Evolutionary conservation across 2,329 filamentous ascomycete species (phyloP), one percentile per base, ranked within the genome.

Genomic region (Sporothrix pallida): DNA sequence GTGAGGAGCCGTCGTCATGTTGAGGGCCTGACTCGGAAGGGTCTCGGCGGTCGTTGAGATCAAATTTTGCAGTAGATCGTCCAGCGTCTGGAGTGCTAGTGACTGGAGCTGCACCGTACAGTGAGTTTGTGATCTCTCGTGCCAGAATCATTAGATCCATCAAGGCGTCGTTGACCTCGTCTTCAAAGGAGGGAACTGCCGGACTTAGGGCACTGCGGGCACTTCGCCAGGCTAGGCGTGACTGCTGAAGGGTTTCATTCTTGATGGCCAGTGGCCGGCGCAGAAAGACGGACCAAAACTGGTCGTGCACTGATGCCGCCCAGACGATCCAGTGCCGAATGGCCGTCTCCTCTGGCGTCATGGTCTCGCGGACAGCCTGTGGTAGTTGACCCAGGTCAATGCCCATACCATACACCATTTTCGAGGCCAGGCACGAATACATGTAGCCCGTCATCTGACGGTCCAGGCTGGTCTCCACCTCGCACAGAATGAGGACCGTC

Each of bases 271-370:
- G 68, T 1, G 74, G 74, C 20, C 72, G 72, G 12, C 69, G 62
- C 48, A 75, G 13, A 6, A 69, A 72, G 6, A 74, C 70, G 26
- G 68, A 62, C 73, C 73, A 74, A 42, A 67, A 72, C 62, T 75
- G 72, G 50, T 75, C 74, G 50, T 75, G 74, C 9, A 75, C 62
- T 9, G 74, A 72, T 3, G 74, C 74, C 10, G 72, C 63, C 74
- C 74, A 73, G 3, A 75, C 50, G 0, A 75, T 60, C 74, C 74
- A 75, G 56, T 75, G 74, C 2, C 74, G 74, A n/a, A 75, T 72
- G 15, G 72, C 52, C 50, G 62, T 70, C 42, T 73, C 72, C 31
- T 70, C 65, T 23, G 65, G 50, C 3, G 68, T 62, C 44, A 75
- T 50, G 5, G 48, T 50, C 48, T 50, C 9, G 58, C 9, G 67